Evolutionary conservation across 1,284 basidiomycete species (phyloP).

Genomic region (Tremellales sp.): DNA sequence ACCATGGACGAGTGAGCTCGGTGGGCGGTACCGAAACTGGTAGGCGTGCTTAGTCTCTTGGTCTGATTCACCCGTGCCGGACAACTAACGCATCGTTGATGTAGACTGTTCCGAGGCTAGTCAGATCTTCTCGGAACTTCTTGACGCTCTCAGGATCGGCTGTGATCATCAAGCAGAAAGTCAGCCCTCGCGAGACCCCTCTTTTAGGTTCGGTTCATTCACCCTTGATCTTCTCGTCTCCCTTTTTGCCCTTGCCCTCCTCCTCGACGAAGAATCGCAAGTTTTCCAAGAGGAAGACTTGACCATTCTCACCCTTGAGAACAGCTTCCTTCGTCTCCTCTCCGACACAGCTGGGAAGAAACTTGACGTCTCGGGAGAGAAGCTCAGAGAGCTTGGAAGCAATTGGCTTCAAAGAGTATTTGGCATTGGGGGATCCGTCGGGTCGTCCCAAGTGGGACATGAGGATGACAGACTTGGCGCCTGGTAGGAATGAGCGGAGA

Average conservation of each 20-base stretch:
- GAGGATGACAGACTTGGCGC: conserved; percentile 78
- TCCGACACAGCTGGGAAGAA: conserved; percentile 84
- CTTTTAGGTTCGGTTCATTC: conserved; percentile 9
- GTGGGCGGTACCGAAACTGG: conserved; percentile 90
- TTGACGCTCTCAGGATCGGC: conserved; percentile 78
- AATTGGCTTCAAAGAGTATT: conserved; percentile 90
- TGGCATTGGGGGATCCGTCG: conserved; percentile 82
- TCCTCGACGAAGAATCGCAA: conserved; percentile 98
- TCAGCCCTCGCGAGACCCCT: conserved; percentile 7
- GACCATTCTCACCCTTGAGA: conserved; percentile 64
- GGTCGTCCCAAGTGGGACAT: conserved; percentile 99
- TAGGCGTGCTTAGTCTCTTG: neutral
- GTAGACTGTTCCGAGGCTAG: conserved; percentile 92
- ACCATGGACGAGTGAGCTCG: conserved; percentile 99
- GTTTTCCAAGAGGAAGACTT: conserved; percentile 94
- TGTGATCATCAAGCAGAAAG: conserved; percentile 14
- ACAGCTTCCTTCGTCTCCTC: conserved; percentile 75
- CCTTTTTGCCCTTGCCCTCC: conserved; percentile 93
- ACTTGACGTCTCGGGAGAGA: conserved; percentile 67
- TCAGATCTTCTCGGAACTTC: conserved; percentile 81
- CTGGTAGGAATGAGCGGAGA: conserved; percentile 48
- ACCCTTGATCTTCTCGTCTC: conserved; percentile 75
- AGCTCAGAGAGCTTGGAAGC: conserved; percentile 65
- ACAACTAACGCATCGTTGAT: conserved; percentile 77
- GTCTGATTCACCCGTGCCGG: neutral